Evolutionary conservation across 129 eudicot genomes (phyloP), one percentile per base, ranked within the genome.

Genomic region (Mikania micrantha): DNA sequence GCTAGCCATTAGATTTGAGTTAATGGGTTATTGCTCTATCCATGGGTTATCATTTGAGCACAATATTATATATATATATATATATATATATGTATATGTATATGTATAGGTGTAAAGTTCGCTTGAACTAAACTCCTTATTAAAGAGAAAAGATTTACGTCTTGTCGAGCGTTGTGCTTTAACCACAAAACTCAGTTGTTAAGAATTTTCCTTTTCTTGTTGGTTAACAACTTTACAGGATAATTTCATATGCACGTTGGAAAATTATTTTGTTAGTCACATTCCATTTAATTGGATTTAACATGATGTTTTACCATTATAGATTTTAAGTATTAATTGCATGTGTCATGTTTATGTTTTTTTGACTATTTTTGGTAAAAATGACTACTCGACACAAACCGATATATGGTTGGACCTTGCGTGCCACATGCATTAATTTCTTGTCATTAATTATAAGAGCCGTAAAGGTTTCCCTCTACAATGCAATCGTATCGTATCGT

Each of bases 101-200:
- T n/a, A n/a, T n/a, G n/a, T n/a, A n/a, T n/a, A n/a, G n/a, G n/a
- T n/a, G n/a, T n/a, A n/a, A n/a, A n/a, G n/a, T n/a, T n/a, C n/a
- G n/a, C n/a, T n/a, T n/a, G n/a, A 66, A 5, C 15, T 39, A 42
- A 42, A 12, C 17, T 6, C 13, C 17, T 4, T 2, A 42, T 42
- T 49, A 49, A 45, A n/a, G n/a, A 45, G 0, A 19, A 19, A 7
- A 6, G 10, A 11, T 7, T 9, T 20, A 19, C 20, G 15, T 19
- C 12, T 41, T 31, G 40, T 47, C 31, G 11, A 29, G 57, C 9
- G 58, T 47, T 44, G 31, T 9, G 32, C 35, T 50, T 47, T 29
- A 66, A 66, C 19, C 16, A n/a, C 44, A 66, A n/a, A 47, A 29
- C 52, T 32, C 17, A 67, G 22, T 69, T 53, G 64, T 34, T n/a